Conservation (phyloP, 139 green algal genomes). For the Picochlorum sp. region DNA sequence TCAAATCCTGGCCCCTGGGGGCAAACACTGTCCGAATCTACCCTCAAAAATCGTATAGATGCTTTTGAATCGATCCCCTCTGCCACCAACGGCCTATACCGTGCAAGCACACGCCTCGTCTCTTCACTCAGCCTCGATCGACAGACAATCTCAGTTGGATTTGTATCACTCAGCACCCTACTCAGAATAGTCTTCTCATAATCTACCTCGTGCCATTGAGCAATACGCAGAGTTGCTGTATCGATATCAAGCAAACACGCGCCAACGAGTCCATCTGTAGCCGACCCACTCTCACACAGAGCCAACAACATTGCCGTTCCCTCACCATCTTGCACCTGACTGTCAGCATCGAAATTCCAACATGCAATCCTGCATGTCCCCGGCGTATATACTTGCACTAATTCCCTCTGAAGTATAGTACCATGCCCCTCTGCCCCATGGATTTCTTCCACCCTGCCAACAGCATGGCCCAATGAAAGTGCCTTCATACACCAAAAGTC, state of each 20-base stretch:
- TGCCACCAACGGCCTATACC: slow-evolving; percentile 3
- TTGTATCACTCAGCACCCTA: slow-evolving; percentile 24
- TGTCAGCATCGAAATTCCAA: not conserved
- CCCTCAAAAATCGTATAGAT: no score
- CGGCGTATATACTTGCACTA: slow-evolving; percentile 51
- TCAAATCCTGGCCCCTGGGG: no score
- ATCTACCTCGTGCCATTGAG: slow-evolving; percentile 20
- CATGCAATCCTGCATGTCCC: slow-evolving; percentile 31
- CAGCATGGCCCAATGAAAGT: slow-evolving; percentile 44
- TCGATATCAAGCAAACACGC: slow-evolving; percentile 38
- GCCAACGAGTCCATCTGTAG: slow-evolving; percentile 20
- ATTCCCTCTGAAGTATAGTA: slow-evolving; percentile 30
- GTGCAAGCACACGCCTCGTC: slow-evolving; percentile 19
- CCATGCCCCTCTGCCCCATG: not conserved
- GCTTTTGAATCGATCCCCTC: slow-evolving; percentile 1
- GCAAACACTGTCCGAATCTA: no score
- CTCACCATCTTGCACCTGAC: slow-evolving; percentile 1
- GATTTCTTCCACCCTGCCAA: slow-evolving; percentile 50
- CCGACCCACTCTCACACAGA: slow-evolving; percentile 20
- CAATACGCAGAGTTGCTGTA: slow-evolving; percentile 8
- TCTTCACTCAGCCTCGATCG: not conserved
- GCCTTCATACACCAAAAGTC: slow-evolving; percentile 43
- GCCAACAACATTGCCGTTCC: slow-evolving; percentile 14
- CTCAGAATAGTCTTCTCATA: slow-evolving; percentile 19
- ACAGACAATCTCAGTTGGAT: slow-evolving; percentile 34